phyloP scores from a whole-genome alignment of 2,329 filamentous ascomycete genomes.

The Pseudogymnoascus sp. region DNA sequence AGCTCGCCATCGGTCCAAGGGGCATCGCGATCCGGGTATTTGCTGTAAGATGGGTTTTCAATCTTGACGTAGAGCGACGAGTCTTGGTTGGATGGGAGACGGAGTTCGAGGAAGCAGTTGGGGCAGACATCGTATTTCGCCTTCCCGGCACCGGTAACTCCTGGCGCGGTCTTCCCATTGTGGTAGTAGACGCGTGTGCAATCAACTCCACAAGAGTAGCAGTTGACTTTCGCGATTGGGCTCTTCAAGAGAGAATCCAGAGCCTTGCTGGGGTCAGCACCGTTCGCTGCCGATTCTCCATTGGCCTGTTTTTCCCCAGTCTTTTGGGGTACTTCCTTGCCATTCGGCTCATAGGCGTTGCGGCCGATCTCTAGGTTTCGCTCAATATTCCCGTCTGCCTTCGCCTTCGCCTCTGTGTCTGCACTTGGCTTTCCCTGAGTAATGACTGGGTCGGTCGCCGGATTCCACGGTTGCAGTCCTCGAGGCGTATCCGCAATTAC shows the following conservation, averaged over 20 bases:
- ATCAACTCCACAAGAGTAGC: constrained; percentile 86
- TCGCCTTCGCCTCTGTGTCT: constrained; percentile 46
- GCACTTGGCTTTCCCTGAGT: constrained; percentile 51
- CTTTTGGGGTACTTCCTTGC: constrained; percentile 68
- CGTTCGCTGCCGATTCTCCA: constrained; percentile 60
- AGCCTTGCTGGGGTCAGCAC: constrained; percentile 40
- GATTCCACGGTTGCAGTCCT: constrained; percentile 91
- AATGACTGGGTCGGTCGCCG: constrained; percentile 66
- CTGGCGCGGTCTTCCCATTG: constrained; percentile 46
- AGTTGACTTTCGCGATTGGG: constrained; percentile 65
- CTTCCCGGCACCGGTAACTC: constrained; percentile 35
- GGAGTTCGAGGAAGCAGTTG: constrained; percentile 77
- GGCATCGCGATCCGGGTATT: constrained; percentile 72
- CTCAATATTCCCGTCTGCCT: constrained; percentile 62
- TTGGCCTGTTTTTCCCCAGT: constrained; percentile 62
- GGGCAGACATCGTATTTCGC: constrained; percentile 84
- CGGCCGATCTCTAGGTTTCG: constrained; percentile 88
- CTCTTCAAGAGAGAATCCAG: constrained; percentile 57
- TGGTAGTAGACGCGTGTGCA: constrained; percentile 69
- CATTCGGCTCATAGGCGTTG: constrained; percentile 89
- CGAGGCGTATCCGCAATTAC: constrained; percentile 92
- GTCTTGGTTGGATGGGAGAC: constrained; percentile 71
- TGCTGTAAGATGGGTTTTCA: constrained; percentile 77
- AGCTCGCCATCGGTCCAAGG: constrained; percentile 89
- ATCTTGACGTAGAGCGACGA: constrained; percentile 79